Base-by-base conservation (phyloP, 1,284 basidiomycete species). In the Kwoniella shivajii region DNA sequence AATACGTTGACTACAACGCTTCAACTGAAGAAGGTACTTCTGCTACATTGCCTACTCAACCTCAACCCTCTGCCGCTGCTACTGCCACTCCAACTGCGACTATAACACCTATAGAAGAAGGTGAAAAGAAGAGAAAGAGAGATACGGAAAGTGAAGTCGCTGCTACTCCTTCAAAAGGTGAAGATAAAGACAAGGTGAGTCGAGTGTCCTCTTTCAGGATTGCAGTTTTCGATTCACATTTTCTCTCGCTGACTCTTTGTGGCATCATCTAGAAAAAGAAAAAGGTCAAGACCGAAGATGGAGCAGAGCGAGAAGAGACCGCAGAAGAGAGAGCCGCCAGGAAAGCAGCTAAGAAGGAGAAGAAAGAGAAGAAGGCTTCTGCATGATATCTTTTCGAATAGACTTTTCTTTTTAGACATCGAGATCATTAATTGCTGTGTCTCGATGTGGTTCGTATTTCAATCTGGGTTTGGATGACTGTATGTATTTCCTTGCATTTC, bases 1-100 rank as follows among this genome's bases (percentile, higher is more conserved):
- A 90, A 71, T 99, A 99, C 77, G 85, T 95, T 59, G 95, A 99
- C 79, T 98, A 96, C 78, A 79, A 80, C 43, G 79, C 74, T n/a
- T 66, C 63, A 26, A 74, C 73, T 13, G 75, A 66, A 7, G 69
- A 72, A 30, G 36, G 16, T 20, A 67, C 64, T 34, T 54, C 53
- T 24, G 62, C 61, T 10, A 54, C 66, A 13, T 54, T 77, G 13
- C 51, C 70, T 20, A 70, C 71, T 49, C 76, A 79, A 69, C 67
- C 78, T 59, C 55, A 65, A 57, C 30, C 57, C 46, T 22, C 56
- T 33, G 38, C 63, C 48, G 55, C 72, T 84, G 82, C 63, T 83
- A 86, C 50, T 85, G 88, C 64, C 16, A n/a, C n/a, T n/a, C n/a
- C n/a, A n/a, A 26, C 62, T 0, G 63, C 64, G 14, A 56, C 63